Percentiles rank a stretch among this genome's conserved stretches.
These are phyloP conservation scores for Iberis pinnata DNA, from an alignment of 345 rosid species.

Conservation along the genomic window DNA sequence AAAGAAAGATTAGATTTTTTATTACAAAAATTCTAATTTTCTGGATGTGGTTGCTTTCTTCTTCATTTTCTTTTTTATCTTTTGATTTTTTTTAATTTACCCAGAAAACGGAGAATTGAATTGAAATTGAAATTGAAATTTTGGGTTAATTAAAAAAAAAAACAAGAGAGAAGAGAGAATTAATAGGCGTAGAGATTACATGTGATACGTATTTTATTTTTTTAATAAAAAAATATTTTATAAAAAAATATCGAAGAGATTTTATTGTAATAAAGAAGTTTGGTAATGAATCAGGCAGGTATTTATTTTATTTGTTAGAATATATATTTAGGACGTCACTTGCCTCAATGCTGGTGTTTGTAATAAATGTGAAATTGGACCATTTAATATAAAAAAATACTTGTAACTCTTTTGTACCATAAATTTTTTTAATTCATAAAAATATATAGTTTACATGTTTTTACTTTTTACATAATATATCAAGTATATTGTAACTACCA, in stretches of 20 bases:
- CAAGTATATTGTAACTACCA: no score
- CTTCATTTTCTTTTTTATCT: background rate
- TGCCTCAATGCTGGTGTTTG: constrained; percentile 1
- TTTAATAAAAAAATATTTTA: no score
- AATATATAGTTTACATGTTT: no score
- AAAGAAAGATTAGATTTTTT: no score
- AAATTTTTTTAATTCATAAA: no score
- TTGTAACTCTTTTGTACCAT: background rate
- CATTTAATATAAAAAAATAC: constrained; percentile 3
- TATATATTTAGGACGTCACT: background rate
- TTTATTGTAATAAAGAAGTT: constrained; percentile 10
- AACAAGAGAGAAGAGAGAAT: background rate
- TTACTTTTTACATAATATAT: no score
- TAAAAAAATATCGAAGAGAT: no score
- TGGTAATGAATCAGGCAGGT: constrained; percentile 15
- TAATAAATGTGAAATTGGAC: constrained; percentile 24
- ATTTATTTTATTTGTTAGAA: background rate
- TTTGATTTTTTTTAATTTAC: background rate
- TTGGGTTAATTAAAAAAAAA: background rate
- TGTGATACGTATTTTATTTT: no score
- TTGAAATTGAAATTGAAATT: constrained; percentile 2
- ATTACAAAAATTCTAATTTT: no score
- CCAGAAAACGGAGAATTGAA: constrained; percentile 10
- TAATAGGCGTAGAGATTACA: no score
- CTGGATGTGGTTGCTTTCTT: background rate